Percentiles rank a stretch among this genome's conserved stretches.
Conservation (phyloP, 176 grass and related monocot genomes). For the Eragrostis curvula region DNA sequence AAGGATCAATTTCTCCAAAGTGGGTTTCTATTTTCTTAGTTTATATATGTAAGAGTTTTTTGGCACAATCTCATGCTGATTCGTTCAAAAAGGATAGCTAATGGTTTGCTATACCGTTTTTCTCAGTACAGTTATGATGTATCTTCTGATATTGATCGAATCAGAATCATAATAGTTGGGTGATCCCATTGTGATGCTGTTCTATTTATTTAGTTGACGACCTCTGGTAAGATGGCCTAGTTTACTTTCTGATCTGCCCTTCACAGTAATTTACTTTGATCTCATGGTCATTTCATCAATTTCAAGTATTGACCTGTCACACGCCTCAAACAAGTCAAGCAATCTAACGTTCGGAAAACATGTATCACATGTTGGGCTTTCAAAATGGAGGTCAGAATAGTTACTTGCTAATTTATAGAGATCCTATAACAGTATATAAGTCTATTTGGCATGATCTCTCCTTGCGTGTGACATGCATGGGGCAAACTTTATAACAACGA, state of each 20-base stretch:
- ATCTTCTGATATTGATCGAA: not conserved
- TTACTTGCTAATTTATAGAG: not conserved
- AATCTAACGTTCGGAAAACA: slow-evolving; percentile 36
- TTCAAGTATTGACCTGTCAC: slow-evolving; percentile 25
- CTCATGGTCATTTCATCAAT: not conserved
- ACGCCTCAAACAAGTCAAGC: slow-evolving; percentile 14
- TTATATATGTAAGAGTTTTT: not conserved
- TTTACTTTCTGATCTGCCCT: slow-evolving; percentile 14
- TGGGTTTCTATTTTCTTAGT: not conserved
- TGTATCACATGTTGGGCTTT: slow-evolving; percentile 36
- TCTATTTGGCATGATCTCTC: not conserved
- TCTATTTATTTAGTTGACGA: not conserved
- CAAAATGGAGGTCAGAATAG: not conserved
- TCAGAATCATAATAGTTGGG: not conserved
- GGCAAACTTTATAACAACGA: not conserved
- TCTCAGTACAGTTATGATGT: not conserved
- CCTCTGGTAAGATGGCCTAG: not conserved
- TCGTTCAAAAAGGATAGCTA: not conserved
- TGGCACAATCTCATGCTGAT: too few species aligned
- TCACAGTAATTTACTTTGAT: slow-evolving; percentile 4
- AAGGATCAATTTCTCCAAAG: too few species aligned
- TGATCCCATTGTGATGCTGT: not conserved
- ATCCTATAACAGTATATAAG: not conserved
- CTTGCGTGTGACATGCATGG: not conserved
- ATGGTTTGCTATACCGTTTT: not conserved